Evolutionary conservation across 1,284 basidiomycete genomes (phyloP), one percentile per base, ranked within the genome.

Genomic region (Anthracocystis setariae): DNA sequence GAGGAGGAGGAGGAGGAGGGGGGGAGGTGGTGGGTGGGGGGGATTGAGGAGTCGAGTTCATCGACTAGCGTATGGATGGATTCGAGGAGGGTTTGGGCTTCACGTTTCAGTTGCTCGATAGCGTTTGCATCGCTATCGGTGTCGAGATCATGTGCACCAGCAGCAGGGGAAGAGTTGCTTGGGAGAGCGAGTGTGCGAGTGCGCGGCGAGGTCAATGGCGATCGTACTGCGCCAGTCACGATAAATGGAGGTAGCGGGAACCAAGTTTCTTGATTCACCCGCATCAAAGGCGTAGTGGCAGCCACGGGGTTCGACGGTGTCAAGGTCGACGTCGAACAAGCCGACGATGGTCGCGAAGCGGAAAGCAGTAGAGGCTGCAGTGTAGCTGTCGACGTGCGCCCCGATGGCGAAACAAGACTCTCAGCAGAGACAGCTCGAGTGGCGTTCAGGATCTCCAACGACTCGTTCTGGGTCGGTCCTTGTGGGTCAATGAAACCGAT

Each of bases 221-320:
- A n/a, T 17, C 27, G 4, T 13, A 45, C 9, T 24, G 7, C 50
- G 29, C 44, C 3, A 18, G n/a, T 15, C 40, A 42, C 5, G 8
- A 40, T 57, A 3, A 25, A 44, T 3, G 64, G 64, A 13, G 64
- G 64, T 1, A 67, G 45, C 8, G 64, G 64, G 38, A 67, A 67
- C 38, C 40, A 3, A 18, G 53, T 57, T 2, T 56, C 49, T 21
- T 53, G 39, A 33, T 60, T 61, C 27, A 67, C 32, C 37, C 53
- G n/a, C 52, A 61, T 61, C 45, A 48, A 66, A 9, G 18, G 18
- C 10, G 23, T 27, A 21, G 51, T 9, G 8, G 21, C 13, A 1
- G 42, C 8, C 20, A 44, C 15, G 18, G 12, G 8, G 49, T n/a
- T 42, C 42, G 46, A 43, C 51, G 56, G 39, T 40, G 51, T 33